phyloP scores from a whole-genome alignment of 305 asterid species.

The Fraxinus nigra region DNA sequence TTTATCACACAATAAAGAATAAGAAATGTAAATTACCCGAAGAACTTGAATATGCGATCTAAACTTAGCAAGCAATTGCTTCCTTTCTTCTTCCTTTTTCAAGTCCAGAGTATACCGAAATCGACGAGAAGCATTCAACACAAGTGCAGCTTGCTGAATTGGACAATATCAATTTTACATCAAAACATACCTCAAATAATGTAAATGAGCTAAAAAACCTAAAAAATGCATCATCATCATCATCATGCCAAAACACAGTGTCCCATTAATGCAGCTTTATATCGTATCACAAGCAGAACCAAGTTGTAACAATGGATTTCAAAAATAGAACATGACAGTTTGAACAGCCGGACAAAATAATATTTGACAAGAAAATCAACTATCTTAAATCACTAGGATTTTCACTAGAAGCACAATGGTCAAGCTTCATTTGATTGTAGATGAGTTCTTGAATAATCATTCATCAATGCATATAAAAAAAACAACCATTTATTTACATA shows the following conservation, averaged over 20 bases:
- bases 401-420: neutral
- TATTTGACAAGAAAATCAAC: neutral
- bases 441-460: neutral
- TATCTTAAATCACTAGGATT: neutral
- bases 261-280: neutral
- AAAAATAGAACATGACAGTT: neutral
- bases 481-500: neutral
- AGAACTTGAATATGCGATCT: constrained; percentile 94
- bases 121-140: constrained; percentile 87
- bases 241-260: neutral
- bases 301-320: neutral
- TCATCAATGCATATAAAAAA: neutral
- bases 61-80: constrained; percentile 63
- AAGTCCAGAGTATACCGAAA: constrained; percentile 92
- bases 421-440: neutral
- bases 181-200: neutral
- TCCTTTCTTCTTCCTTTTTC: constrained; percentile 90
- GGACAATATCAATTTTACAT: constrained; percentile 13
- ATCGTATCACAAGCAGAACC: neutral
- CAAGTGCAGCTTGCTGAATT: constrained; percentile 94
- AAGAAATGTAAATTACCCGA: constrained; percentile 52
- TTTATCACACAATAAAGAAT: neutral
- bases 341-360: neutral
- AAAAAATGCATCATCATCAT: neutral
- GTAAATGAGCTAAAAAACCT: neutral